A percentile compares a stretch with the other conserved stretches of the same genome.
These are phyloP conservation scores for Salvia sclarea DNA, from an alignment of 305 asterid species.

Conservation along the genomic window DNA sequence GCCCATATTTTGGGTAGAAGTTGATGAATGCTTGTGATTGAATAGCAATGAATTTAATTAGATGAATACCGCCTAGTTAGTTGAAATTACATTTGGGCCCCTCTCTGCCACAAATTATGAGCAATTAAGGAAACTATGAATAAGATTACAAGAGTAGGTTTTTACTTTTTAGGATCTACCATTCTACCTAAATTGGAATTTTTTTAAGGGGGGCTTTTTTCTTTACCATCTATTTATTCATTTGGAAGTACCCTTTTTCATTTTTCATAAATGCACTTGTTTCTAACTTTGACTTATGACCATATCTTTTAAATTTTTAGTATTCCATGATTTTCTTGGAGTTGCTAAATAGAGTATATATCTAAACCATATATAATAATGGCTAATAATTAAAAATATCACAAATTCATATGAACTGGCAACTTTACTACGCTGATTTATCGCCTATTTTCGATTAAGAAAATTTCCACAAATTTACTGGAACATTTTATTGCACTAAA, in stretches of 20 bases:
- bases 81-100: not conserved
- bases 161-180: too few relatives aligned
- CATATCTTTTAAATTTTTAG: not conserved
- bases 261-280: not conserved
- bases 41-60: slow-evolving; percentile 1
- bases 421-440: not conserved
- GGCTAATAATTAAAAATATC: not conserved
- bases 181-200: not conserved
- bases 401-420: not conserved
- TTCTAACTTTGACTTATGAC: not conserved
- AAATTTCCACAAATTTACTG: not conserved
- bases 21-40: not conserved
- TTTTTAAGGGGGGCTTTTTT: not conserved
- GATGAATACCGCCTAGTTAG: slow-evolving; percentile 7
- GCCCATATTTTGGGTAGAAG: slow-evolving; percentile 2
- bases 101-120: too few relatives aligned
- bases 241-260: not conserved
- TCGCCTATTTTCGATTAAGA: not conserved
- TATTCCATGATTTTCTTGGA: not conserved
- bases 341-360: not conserved
- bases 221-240: not conserved
- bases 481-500: not conserved
- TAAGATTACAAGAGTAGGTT: not conserved
- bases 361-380: not conserved
- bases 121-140: too few relatives aligned